These are phyloP conservation scores for Rutstroemia sp. DNA, from an alignment of 2,329 filamentous ascomycete species.

Conservation along the genomic window DNA sequence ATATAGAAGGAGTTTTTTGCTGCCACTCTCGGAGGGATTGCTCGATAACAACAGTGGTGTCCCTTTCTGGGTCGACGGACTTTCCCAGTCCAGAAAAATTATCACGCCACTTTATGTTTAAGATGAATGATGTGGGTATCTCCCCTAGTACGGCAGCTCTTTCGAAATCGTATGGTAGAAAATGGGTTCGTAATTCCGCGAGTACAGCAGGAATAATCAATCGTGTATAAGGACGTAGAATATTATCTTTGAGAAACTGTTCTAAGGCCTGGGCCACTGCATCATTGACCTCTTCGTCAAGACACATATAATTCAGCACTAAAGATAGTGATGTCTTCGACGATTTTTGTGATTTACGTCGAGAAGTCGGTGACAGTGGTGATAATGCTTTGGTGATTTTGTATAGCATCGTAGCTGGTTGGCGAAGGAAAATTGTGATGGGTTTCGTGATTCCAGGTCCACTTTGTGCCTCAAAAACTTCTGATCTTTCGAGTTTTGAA, in stretches of 20 bases:
- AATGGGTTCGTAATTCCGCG: slow-evolving; percentile 35
- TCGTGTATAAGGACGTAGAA: slow-evolving; percentile 39
- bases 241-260: slow-evolving; percentile 33
- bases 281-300: slow-evolving; percentile 64
- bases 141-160: slow-evolving; percentile 46
- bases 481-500: slow-evolving; percentile 63
- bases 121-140: slow-evolving; percentile 42
- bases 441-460: slow-evolving; percentile 44
- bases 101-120: slow-evolving; percentile 39
- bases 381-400: slow-evolving; percentile 55
- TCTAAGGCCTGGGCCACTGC: slow-evolving; percentile 39
- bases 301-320: slow-evolving; percentile 65
- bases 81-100: slow-evolving; percentile 44
- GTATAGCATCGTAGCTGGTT: slow-evolving; percentile 76
- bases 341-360: slow-evolving; percentile 20
- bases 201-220: slow-evolving; percentile 40
- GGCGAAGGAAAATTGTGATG: slow-evolving; percentile 67
- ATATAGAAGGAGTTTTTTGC: slow-evolving; percentile 18
- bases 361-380: slow-evolving; percentile 30
- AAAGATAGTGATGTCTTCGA: slow-evolving; percentile 50
- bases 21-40: slow-evolving; percentile 23
- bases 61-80: slow-evolving; percentile 19
- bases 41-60: slow-evolving; percentile 19
- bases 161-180: slow-evolving; percentile 49
- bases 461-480: slow-evolving; percentile 59